Base-by-base conservation (phyloP, 352 stramenopile species). In the Phytophthora quininea region DNA sequence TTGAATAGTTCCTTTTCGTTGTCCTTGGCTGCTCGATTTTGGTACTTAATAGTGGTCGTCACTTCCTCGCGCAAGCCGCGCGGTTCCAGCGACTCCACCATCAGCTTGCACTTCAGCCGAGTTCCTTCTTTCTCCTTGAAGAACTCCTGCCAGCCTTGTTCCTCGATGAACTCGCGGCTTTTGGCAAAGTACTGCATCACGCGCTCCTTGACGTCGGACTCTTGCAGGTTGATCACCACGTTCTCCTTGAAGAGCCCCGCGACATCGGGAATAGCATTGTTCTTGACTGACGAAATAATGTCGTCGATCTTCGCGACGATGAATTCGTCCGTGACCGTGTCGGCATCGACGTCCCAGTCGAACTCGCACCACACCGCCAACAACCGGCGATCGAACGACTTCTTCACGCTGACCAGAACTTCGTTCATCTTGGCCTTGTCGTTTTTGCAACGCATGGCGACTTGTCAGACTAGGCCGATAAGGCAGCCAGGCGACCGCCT, bases 261-360 rank as follows among this genome's bases (percentile, higher is more conserved):
- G 31, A 71, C 53, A 54, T 71, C 56, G 32, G 56, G 50, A 43
- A 64, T 31, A 32, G 48, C 50, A 19, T 64, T 59, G 49, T 64
- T 64, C 10, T 70, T 70, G 1, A 71, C 58, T 2, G 64, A 62
- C n/a, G 51, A 56, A 27, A 67, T 67, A 12, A 66, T 67, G 14
- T 58, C 51, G 45, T 69, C 62, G 7, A 69, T 37, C 62, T 69
- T 63, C 19, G 31, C 10, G 3, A 64, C 40, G 3, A 70, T 50
- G 27, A 70, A 58, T 7, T 70, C 54, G 15, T 61, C 62, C 7
- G 15, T 69, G 53, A 63, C 53, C 6, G 31, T 43, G 12, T 54
- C 42, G 15, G 60, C 27, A 14, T 50, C 35, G 27, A 68, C 46
- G 8, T 52, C 45, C 52, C 60, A 68, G 27, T 68, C 60, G 31